Evolutionary conservation across 1,284 basidiomycete species (phyloP).

Genomic region (Kwoniella shivajii): DNA sequence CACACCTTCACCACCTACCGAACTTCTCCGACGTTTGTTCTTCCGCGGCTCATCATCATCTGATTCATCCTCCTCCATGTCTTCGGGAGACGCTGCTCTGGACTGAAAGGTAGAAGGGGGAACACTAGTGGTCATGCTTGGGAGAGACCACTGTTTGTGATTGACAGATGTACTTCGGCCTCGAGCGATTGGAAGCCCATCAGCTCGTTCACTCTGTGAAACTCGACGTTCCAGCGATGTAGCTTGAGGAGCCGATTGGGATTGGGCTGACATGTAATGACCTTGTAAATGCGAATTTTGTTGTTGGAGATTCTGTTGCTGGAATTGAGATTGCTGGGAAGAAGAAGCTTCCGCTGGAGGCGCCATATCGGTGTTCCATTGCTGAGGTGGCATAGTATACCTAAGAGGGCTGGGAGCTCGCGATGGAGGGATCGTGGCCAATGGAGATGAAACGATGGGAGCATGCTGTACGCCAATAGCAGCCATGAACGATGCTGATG

Average conservation of each 20-base stretch:
- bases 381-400: slow-evolving; percentile 26
- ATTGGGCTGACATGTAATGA: neutral
- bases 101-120: slow-evolving; percentile 51
- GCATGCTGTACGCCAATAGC: slow-evolving; percentile 39
- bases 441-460: slow-evolving; percentile 48
- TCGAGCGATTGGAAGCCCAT: slow-evolving; percentile 44
- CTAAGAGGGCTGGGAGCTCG: slow-evolving; percentile 38
- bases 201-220: slow-evolving; percentile 28
- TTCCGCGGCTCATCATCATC: slow-evolving; percentile 43
- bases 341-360: slow-evolving; percentile 2
- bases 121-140: slow-evolving; percentile 36
- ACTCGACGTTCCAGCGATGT: slow-evolving; percentile 15
- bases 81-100: slow-evolving; percentile 39
- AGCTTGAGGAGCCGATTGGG: neutral
- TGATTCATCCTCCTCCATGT: slow-evolving; percentile 43
- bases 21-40: slow-evolving; percentile 44
- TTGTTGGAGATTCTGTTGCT: neutral
- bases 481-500: slow-evolving; percentile 31
- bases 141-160: slow-evolving; percentile 30
- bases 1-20: slow-evolving; percentile 32
- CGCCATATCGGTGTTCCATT: slow-evolving; percentile 16
- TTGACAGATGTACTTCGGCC: slow-evolving; percentile 43
- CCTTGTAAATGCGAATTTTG: neutral
- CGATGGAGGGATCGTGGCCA: slow-evolving; percentile 43
- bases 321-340: no score